Evolutionary conservation across 257 asterid species (phyloP).

Genomic region (Linaria vulgaris): DNA sequence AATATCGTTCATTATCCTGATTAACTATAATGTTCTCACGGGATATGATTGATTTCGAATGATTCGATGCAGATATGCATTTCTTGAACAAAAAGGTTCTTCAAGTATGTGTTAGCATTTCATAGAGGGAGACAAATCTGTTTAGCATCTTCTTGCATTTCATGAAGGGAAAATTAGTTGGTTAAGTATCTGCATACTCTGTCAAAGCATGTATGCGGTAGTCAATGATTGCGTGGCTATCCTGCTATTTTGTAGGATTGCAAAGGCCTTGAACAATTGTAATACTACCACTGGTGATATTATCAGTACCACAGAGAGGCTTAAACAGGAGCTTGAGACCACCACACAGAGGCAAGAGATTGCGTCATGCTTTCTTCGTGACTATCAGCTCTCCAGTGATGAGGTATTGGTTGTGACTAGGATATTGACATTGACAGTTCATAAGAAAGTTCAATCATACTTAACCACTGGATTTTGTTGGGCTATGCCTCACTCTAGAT

Average conservation of each 20-base stretch:
- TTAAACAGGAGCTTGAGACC: slow-evolving; percentile 89
- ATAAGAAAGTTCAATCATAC: slow-evolving; percentile 14
- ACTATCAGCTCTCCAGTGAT: slow-evolving; percentile 92
- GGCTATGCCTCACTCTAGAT: slow-evolving; percentile 48
- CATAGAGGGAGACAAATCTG: too few relatives aligned
- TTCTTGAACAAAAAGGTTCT: background rate
- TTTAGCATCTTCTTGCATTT: too few relatives aligned
- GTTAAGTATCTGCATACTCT: background rate
- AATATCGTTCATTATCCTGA: background rate
- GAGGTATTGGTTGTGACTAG: slow-evolving; percentile 54
- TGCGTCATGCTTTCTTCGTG: slow-evolving; percentile 92
- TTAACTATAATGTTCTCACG: background rate
- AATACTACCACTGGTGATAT: slow-evolving; percentile 96
- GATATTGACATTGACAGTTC: slow-evolving; percentile 19
- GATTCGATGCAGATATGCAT: background rate
- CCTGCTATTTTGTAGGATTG: slow-evolving; percentile 57
- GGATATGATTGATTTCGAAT: background rate
- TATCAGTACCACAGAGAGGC: slow-evolving; percentile 94
- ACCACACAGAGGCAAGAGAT: slow-evolving; percentile 95
- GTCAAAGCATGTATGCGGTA: slow-evolving; percentile 7
- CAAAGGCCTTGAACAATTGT: slow-evolving; percentile 80
- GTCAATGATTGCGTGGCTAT: slow-evolving; percentile 17
- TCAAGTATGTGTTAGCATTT: too few relatives aligned
- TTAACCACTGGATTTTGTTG: slow-evolving; percentile 18
- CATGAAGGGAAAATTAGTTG: slow-evolving; percentile 4